Evolutionary conservation across 2,329 filamentous ascomycete genomes (phyloP), one percentile per base, ranked within the genome.

Genomic region (Scedosporium minutisporum): DNA sequence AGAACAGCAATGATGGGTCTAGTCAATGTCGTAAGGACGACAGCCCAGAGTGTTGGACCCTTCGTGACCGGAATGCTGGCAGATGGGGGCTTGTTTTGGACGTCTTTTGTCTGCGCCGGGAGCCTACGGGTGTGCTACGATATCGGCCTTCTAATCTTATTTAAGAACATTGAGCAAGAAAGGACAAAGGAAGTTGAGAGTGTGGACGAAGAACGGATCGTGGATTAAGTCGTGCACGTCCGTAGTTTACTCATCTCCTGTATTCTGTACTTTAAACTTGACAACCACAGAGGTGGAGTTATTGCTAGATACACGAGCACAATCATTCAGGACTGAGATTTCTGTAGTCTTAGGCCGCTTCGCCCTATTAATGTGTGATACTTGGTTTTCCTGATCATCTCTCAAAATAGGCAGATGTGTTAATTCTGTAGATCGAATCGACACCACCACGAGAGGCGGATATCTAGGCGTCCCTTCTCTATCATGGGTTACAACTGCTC

Each of bases 1-100:
- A 80, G 89, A 1, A 91, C 88, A 0, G 86, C 87, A 0, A 82
- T 90, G 10, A 87, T 91, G 82, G 89, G 88, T 0, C 76, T 86
- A 0, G 78, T 89, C 3, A 90, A 90, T 65, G 83, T 88, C 0
- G 82, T 87, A 29, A 90, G 89, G 73, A 91, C 87, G 0, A 75
- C 80, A 5, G 78, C 81, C 4, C 82, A 87, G 70, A 87, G 82
- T 63, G 68, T 83, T 1, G 88, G 87, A 0, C 86, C 87, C 0
- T 70, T 84, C 0, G 75, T 88, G 18, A 89, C 87, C 0, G 89
- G 88, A n/a, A 68, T 85, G 0, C 68, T 91, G 55, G 84, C 85
- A 0, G 78, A 79, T 1, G 74, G 75, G 1, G 74, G 78, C 3
- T 70, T 80, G 7, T 87, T 88, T 68, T 86, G 87, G 76, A 76